Percentiles rank a stretch among this genome's conserved stretches.
Evolutionary conservation across 2,329 filamentous ascomycete species (phyloP).

Genomic region (Xylaria digitata): DNA sequence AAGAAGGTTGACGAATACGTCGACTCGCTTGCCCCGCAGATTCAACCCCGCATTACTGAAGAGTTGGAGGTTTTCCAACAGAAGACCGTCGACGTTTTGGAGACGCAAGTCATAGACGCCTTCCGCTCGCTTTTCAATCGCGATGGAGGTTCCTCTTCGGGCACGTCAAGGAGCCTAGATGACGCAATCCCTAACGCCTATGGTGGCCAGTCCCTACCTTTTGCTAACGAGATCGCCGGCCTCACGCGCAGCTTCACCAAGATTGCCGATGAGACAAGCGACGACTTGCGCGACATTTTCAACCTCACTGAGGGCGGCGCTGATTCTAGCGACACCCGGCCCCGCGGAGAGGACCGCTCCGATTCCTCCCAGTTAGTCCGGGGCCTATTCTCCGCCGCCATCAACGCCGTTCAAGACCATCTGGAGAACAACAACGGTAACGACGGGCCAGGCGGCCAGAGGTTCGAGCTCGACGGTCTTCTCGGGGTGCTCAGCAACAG

Average conservation of each 20-base stretch:
- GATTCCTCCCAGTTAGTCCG: slow-evolving; percentile 10
- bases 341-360: slow-evolving; percentile 42
- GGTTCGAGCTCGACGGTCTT: slow-evolving; percentile 57
- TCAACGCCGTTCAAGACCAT: slow-evolving; percentile 57
- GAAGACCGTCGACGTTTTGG: slow-evolving; percentile 59
- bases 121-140: slow-evolving; percentile 59
- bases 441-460: slow-evolving; percentile 47
- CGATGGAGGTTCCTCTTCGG: slow-evolving; percentile 40
- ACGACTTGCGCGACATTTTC: slow-evolving; percentile 59
- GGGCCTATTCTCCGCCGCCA: slow-evolving; percentile 56
- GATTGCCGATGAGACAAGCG: slow-evolving; percentile 55
- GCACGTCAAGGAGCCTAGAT: slow-evolving; percentile 42
- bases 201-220: slow-evolving; percentile 56
- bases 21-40: slow-evolving; percentile 59
- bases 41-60: slow-evolving; percentile 58
- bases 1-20: slow-evolving; percentile 60
- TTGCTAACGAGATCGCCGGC: slow-evolving; percentile 54
- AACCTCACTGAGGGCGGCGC: slow-evolving; percentile 53
- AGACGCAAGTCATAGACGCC: slow-evolving; percentile 57
- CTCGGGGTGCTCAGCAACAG: slow-evolving; percentile 57
- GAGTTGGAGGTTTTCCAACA: slow-evolving; percentile 58
- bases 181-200: slow-evolving; percentile 55
- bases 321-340: slow-evolving; percentile 2
- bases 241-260: slow-evolving; percentile 56
- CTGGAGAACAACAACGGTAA: slow-evolving; percentile 47